A percentile compares a stretch with the other conserved stretches of the same genome.
phyloP scores from a whole-genome alignment of 116 monocot genomes.

The Posidonia oceanica region DNA sequence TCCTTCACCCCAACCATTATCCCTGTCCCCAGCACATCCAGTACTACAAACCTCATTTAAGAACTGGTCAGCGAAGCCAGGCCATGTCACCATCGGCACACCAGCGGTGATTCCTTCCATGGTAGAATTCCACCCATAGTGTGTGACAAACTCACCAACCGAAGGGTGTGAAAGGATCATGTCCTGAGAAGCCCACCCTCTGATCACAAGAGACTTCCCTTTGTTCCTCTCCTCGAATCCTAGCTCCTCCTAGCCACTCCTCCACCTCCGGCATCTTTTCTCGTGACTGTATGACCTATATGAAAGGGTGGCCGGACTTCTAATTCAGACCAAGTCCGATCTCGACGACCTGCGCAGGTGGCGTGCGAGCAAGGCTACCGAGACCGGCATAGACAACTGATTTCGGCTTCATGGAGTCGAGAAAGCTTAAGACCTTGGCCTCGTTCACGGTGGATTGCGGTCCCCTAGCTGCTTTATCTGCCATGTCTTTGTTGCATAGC shows the following conservation, averaged over 20 bases:
- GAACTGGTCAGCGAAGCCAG: slow-evolving; percentile 15
- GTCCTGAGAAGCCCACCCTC: slow-evolving; percentile 13
- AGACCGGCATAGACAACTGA: slow-evolving; percentile 13
- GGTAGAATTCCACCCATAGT: slow-evolving; percentile 56
- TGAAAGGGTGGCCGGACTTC: slow-evolving; percentile 1
- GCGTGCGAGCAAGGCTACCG: slow-evolving; percentile 6
- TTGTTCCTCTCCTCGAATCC: slow-evolving; percentile 13
- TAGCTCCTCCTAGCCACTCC: neutral
- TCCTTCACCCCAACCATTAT: slow-evolving; percentile 6
- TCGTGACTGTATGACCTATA: slow-evolving; percentile 6
- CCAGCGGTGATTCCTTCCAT: slow-evolving; percentile 35
- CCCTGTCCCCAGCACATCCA: slow-evolving; percentile 7
- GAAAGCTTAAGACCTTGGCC: neutral
- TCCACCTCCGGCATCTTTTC: neutral
- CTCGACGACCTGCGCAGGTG: neutral
- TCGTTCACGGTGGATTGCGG: neutral
- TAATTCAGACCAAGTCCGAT: slow-evolving; percentile 12
- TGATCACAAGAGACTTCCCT: slow-evolving; percentile 2
- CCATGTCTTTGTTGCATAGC: slow-evolving; percentile 10
- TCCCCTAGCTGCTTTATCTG: slow-evolving; percentile 1
- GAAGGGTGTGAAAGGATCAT: slow-evolving; percentile 12
- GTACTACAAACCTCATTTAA: slow-evolving; percentile 18
- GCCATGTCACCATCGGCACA: slow-evolving; percentile 42
- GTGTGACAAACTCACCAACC: slow-evolving; percentile 32
- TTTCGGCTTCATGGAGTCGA: slow-evolving; percentile 8